phyloP scores from a whole-genome alignment of 148 eudicot species.

The Arctostaphylos glauca region DNA sequence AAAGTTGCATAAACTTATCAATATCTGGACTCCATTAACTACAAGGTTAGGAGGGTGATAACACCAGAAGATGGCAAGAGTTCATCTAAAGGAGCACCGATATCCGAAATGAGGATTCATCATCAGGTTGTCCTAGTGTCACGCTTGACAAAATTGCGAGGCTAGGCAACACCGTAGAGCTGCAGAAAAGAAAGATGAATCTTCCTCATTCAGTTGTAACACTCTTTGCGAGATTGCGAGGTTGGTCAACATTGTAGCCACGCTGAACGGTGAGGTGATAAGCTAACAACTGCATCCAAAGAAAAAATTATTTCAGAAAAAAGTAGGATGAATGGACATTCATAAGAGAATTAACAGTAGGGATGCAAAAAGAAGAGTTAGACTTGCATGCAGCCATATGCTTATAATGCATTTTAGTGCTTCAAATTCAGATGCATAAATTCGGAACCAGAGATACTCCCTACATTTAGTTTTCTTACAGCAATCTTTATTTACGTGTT shows the following conservation, averaged over 20 bases:
- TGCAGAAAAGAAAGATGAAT: background rate
- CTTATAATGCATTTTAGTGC: background rate
- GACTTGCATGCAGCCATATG: background rate
- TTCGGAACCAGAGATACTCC: background rate
- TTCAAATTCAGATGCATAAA: background rate
- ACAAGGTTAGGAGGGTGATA: background rate
- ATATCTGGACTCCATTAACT: background rate
- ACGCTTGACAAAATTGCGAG: background rate
- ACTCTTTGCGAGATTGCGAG: slow-evolving; percentile 94
- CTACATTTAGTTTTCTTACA: background rate
- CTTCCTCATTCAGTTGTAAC: slow-evolving; percentile 80
- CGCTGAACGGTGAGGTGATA: slow-evolving; percentile 91
- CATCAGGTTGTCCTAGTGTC: background rate
- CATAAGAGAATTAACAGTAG: background rate
- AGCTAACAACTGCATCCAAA: slow-evolving; percentile 75
- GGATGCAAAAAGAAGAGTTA: background rate
- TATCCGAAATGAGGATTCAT: background rate
- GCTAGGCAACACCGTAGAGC: background rate
- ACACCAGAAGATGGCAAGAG: background rate
- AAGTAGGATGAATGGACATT: background rate
- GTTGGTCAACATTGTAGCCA: slow-evolving; percentile 96
- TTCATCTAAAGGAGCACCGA: background rate
- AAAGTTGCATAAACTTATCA: background rate
- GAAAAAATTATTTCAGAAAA: background rate
- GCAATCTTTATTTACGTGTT: background rate